Evolutionary conservation across 148 eudicot genomes (phyloP).

Genomic region (Fallopia convolvulus): DNA sequence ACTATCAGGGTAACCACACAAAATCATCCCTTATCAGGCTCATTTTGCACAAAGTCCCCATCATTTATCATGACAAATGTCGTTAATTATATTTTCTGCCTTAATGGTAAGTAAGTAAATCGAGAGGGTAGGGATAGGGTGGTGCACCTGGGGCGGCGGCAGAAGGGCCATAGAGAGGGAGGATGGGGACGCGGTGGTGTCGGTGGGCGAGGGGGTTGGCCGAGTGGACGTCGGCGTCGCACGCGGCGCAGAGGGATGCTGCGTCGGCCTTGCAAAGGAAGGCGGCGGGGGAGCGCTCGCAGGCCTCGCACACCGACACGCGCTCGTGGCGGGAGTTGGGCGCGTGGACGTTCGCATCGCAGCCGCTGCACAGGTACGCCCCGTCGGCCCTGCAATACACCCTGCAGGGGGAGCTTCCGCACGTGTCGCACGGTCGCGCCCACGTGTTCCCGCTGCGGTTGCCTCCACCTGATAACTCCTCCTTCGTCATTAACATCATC

Average conservation of each 20-base stretch:
- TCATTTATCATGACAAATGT: too few relatives aligned
- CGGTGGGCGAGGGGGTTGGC: constrained; percentile 81
- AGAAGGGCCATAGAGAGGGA: constrained; percentile 19
- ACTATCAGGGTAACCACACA: too few relatives aligned
- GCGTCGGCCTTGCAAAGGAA: constrained; percentile 85
- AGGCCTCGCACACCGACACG: constrained; percentile 72
- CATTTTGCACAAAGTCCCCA: not conserved
- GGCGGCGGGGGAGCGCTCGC: constrained; percentile 77
- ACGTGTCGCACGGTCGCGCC: constrained; percentile 53
- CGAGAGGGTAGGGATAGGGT: not conserved
- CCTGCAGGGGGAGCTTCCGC: constrained; percentile 46
- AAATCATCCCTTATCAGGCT: too few relatives aligned
- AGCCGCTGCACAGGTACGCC: constrained; percentile 53
- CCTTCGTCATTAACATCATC: constrained; percentile 48
- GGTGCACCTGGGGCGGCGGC: constrained; percentile 19
- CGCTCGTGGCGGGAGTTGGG: constrained; percentile 53
- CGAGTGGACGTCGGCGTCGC: constrained; percentile 82
- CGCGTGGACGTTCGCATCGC: constrained; percentile 48
- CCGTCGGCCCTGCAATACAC: constrained; percentile 60
- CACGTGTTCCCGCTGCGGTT: constrained; percentile 17
- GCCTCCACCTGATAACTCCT: constrained; percentile 19
- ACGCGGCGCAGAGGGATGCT: constrained; percentile 70
- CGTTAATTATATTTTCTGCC: too few relatives aligned
- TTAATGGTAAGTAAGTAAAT: too few relatives aligned
- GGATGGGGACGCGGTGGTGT: constrained; percentile 77